Evolutionary conservation across 495 filamentous ascomycete species (phyloP).

Genomic region (Amniculicola lignicola): DNA sequence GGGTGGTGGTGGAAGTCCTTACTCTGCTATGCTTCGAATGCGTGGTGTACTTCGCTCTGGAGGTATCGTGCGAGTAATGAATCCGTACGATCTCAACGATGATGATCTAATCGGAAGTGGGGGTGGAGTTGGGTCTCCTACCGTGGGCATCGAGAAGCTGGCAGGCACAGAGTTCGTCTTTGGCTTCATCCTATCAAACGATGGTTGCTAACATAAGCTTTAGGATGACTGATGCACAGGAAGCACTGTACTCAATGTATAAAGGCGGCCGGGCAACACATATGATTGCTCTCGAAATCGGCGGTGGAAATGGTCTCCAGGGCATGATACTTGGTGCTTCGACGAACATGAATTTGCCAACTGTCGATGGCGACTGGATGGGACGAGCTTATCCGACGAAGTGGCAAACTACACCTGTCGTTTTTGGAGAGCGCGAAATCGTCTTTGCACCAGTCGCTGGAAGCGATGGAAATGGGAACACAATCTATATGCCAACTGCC

Average conservation of each 20-base stretch:
- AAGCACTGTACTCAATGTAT: constrained; percentile 46
- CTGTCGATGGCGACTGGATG: constrained; percentile 58
- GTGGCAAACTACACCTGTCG: constrained; percentile 56
- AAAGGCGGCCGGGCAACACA: constrained; percentile 23
- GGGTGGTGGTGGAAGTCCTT: constrained; percentile 56
- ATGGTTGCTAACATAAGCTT: neutral
- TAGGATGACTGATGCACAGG: constrained; percentile 48
- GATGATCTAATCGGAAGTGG: constrained; percentile 48
- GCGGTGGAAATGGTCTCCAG: constrained; percentile 55
- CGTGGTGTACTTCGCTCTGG: constrained; percentile 49
- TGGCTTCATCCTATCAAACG: neutral
- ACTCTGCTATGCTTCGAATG: constrained; percentile 40
- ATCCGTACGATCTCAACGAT: constrained; percentile 38
- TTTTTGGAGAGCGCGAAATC: constrained; percentile 50
- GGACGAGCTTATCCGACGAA: constrained; percentile 56
- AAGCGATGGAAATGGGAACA: constrained; percentile 50
- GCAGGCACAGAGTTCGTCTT: constrained; percentile 44
- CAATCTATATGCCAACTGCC: constrained; percentile 46
- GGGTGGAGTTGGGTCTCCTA: constrained; percentile 49
- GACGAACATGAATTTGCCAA: constrained; percentile 49
- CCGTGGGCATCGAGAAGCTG: constrained; percentile 54
- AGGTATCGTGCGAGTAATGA: constrained; percentile 48
- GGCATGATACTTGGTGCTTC: constrained; percentile 52
- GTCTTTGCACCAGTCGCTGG: constrained; percentile 39
- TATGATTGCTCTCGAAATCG: constrained; percentile 49